These are phyloP conservation scores for Pythium volutum DNA, from an alignment of 352 stramenopile species.

Conservation along the genomic window DNA sequence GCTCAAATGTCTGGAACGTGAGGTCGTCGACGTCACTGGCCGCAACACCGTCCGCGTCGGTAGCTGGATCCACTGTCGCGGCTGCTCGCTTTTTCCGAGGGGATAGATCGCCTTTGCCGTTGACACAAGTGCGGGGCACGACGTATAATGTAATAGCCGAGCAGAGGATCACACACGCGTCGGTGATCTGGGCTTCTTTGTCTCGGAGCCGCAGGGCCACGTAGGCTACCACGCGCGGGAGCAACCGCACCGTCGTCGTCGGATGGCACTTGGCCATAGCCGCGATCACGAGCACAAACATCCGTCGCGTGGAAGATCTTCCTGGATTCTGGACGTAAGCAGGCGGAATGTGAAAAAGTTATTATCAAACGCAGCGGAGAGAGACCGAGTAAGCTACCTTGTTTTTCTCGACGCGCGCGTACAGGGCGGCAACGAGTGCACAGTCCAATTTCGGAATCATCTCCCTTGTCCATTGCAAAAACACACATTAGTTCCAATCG, in stretches of 20 bases:
- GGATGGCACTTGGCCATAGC: slow-evolving; percentile 54
- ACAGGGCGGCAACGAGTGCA: slow-evolving; percentile 39
- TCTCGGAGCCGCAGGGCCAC: slow-evolving; percentile 49
- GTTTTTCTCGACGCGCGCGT: slow-evolving; percentile 52
- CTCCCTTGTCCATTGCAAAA: slow-evolving; percentile 28
- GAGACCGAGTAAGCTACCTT: no score
- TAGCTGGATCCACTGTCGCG: not conserved
- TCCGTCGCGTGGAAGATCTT: slow-evolving; percentile 49
- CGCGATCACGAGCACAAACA: slow-evolving; percentile 57
- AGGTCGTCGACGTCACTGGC: not conserved
- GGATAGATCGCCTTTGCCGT: slow-evolving; percentile 15
- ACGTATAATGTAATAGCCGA: slow-evolving; percentile 50
- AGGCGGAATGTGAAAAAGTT: not conserved
- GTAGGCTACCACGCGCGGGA: slow-evolving; percentile 46
- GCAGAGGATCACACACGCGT: slow-evolving; percentile 52
- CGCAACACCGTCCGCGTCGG: not conserved
- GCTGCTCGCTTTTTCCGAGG: slow-evolving; percentile 12
- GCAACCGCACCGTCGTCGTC: slow-evolving; percentile 26
- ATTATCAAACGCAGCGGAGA: no score
- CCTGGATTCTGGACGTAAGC: slow-evolving; percentile 25
- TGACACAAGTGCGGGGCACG: slow-evolving; percentile 21
- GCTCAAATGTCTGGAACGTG: slow-evolving; percentile 29
- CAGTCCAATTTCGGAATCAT: slow-evolving; percentile 33
- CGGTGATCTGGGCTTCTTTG: slow-evolving; percentile 48
- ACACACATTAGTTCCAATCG: no score